A percentile compares a stretch with the other conserved stretches of the same genome.
phyloP scores from a whole-genome alignment of 1,284 basidiomycete genomes.

The Ganoderma meredithae region DNA sequence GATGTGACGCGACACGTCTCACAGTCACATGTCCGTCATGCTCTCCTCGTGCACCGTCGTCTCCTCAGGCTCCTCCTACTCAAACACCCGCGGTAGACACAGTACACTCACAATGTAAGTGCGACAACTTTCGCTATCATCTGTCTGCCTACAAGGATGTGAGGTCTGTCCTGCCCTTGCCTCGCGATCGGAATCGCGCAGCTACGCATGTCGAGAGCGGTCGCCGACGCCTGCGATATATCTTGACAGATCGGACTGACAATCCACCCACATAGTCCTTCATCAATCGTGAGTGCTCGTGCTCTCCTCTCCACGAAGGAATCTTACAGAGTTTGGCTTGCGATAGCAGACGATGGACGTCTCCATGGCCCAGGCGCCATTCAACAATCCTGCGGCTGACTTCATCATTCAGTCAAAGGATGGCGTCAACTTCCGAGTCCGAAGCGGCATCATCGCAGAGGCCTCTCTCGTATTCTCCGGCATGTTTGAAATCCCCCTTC shows the following conservation, averaged over 20 bases:
- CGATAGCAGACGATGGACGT: background rate
- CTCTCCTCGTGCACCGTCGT: background rate
- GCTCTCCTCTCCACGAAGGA: background rate
- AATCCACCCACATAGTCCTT: background rate
- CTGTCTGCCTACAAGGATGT: background rate
- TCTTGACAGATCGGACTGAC: background rate
- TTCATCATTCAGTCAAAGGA: constrained; percentile 46
- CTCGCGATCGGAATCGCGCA: background rate
- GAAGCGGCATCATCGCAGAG: constrained; percentile 46
- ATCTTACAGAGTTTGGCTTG: background rate
- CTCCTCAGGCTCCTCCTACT: too few species aligned
- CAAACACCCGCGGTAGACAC: background rate
- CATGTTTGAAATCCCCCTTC: constrained; percentile 46
- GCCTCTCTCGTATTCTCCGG: constrained; percentile 49
- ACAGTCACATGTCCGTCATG: background rate
- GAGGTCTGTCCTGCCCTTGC: background rate
- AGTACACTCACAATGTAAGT: background rate
- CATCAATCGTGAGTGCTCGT: background rate
- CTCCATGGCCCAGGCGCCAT: constrained; percentile 10
- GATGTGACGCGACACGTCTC: constrained; percentile 21
- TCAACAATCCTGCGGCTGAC: constrained; percentile 22
- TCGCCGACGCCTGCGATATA: background rate
- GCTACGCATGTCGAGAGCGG: background rate
- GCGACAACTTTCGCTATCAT: background rate
- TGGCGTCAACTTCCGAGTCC: constrained; percentile 44